Base-by-base conservation (phyloP, 176 grass and related monocot genomes). In the Cenchrus americanus region DNA sequence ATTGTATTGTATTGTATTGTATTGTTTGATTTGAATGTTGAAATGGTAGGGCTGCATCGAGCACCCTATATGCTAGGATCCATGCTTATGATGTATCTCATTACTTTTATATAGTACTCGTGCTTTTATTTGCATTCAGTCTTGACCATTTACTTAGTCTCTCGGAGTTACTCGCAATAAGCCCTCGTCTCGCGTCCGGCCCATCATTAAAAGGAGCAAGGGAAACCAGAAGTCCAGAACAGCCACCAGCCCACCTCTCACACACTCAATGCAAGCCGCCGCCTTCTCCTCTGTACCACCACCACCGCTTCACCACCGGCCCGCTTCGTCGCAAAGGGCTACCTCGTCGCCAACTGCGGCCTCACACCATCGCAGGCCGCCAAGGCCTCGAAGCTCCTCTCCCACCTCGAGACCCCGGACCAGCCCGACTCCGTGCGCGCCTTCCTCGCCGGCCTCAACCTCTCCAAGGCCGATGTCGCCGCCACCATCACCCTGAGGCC, bases 401-500 rank as follows among this genome's bases (percentile, higher is more conserved):
- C 73, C 51, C 15, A 41, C 10, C 30, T 58, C 30, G 7, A 11
- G 17, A n/a, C 52, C 30, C 17, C 51, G 17, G 9, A 37, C 73
- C 17, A n/a, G 30, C 8, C 52, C 52, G 52, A 75, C 18, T 52
- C 73, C 51, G 73, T 58, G 30, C 73, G 9, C 27, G 52, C 73
- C 17, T 75, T 75, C 73, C 52, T 58, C 52, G 23, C 15, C 17
- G 73, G 49, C 52, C 18, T 58, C 51, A 19, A 30, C 52, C 30
- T 58, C 51, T 19, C 73, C 52, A n/a, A 58, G 12, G 8, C 73
- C 51, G 73, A 75, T 22, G 73, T 75, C 52, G 30, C 73, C 52
- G 5, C 52, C 30, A 5, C 32, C 18, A 37, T 75, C 51, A 18
- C 30, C 32, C 52, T 17, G 18, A 7, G 6, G 9, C 18, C 27